phyloP scores from a whole-genome alignment of 164 flowering plant species.

The Sextonia rubra region DNA sequence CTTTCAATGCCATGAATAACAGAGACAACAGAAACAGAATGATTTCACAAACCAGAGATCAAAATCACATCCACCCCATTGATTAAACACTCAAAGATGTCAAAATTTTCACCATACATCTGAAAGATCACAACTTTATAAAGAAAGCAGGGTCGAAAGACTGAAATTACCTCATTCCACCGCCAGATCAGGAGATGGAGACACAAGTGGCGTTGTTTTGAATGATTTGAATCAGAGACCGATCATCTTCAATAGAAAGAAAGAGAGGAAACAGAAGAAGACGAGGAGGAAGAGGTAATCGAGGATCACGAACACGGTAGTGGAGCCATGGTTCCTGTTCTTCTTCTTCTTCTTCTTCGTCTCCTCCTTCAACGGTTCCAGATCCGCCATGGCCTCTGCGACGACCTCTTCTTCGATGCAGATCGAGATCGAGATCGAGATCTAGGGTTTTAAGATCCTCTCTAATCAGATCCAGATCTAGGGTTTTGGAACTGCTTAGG shows the following conservation, averaged over 20 bases:
- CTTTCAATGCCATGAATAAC: too few species aligned
- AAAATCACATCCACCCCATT: background rate
- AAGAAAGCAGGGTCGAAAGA: background rate
- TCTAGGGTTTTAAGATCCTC: background rate
- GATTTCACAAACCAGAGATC: too few species aligned
- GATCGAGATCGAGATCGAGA: background rate
- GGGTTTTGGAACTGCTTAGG: too few species aligned
- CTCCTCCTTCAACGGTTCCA: slow-evolving; percentile 26
- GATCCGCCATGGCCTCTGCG: slow-evolving; percentile 33
- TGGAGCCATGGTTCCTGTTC: slow-evolving; percentile 57
- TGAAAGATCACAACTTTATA: background rate
- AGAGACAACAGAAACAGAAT: too few species aligned
- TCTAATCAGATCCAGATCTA: too few species aligned
- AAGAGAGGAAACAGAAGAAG: slow-evolving; percentile 54
- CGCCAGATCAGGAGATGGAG: background rate
- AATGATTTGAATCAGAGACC: slow-evolving; percentile 29
- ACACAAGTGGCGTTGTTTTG: background rate
- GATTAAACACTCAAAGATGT: background rate
- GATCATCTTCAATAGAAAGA: slow-evolving; percentile 42
- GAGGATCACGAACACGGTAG: slow-evolving; percentile 50
- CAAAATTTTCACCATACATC: background rate
- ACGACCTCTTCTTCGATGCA: background rate
- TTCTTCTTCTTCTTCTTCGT: background rate
- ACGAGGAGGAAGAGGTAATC: slow-evolving; percentile 63
- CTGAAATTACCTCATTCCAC: slow-evolving; percentile 9